phyloP scores from a whole-genome alignment of 306 rosid species.

The Acacia melanoxylon region DNA sequence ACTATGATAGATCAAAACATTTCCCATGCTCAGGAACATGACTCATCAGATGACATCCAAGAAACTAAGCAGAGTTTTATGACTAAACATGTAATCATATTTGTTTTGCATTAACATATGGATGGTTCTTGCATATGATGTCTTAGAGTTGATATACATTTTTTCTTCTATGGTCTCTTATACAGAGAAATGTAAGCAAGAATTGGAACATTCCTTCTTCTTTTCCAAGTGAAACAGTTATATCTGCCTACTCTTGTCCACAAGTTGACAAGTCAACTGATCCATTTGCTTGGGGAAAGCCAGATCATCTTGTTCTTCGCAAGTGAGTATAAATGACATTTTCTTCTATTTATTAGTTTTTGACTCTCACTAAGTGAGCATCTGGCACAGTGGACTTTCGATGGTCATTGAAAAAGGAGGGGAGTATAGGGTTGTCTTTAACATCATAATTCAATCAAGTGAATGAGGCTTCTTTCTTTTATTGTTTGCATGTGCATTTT shows the following conservation, averaged over 20 bases:
- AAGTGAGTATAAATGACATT: conserved; percentile 51
- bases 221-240: conserved; percentile 88
- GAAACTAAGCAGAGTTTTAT: conserved; percentile 63
- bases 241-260: conserved; percentile 74
- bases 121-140: conserved; percentile 22
- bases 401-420: conserved; percentile 1
- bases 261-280: conserved; percentile 92
- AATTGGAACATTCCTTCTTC: conserved; percentile 92
- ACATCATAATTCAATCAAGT: conserved; percentile 15
- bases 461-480: neutral
- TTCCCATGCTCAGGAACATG: conserved; percentile 42
- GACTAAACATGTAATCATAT: conserved; percentile 67
- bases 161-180: conserved; percentile 11
- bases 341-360: conserved; percentile 23
- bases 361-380: neutral
- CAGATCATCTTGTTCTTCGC: conserved; percentile 94
- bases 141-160: conserved; percentile 16
- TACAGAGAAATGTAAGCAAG: conserved; percentile 97
- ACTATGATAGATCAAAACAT: conserved; percentile 46
- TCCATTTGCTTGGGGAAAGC: conserved; percentile 90
- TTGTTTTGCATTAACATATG: conserved; percentile 15
- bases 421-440: conserved; percentile 4
- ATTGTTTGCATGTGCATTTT: neutral
- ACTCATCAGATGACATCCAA: conserved; percentile 38
- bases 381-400: conserved; percentile 8